Evolutionary conservation across 495 filamentous ascomycete species (phyloP).

Genomic region (Aspergillus nanangensis): DNA sequence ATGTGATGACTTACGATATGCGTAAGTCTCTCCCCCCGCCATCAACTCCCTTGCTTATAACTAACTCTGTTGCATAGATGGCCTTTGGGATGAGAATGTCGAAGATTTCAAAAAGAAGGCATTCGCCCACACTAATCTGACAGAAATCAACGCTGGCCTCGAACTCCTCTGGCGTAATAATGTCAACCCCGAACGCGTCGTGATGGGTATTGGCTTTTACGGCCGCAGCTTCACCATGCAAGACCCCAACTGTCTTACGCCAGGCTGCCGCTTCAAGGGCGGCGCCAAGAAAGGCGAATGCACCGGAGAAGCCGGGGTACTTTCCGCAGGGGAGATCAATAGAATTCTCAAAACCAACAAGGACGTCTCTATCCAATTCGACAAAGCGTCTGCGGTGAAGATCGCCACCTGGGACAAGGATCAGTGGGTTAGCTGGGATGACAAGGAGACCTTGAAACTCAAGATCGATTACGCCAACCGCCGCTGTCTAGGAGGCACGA

Average conservation of each 20-base stretch:
- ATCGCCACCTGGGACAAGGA: constrained; percentile 32
- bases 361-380: neutral
- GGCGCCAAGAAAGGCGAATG: constrained; percentile 27
- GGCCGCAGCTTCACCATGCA: constrained; percentile 33
- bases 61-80: no score
- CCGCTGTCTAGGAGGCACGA: constrained; percentile 19
- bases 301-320: constrained; percentile 19
- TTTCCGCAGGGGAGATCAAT: constrained; percentile 18
- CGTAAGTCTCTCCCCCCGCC: no score
- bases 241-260: constrained; percentile 27
- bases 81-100: constrained; percentile 21
- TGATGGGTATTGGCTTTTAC: constrained; percentile 42
- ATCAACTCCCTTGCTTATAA: no score
- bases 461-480: constrained; percentile 39
- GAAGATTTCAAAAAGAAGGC: constrained; percentile 15
- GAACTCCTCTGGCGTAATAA: constrained; percentile 38
- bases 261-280: constrained; percentile 21
- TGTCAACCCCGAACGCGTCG: constrained; percentile 26
- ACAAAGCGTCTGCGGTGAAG: constrained; percentile 24
- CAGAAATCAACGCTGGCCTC: constrained; percentile 30
- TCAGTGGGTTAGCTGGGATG: constrained; percentile 49
- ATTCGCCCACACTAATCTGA: constrained; percentile 33
- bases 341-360: constrained; percentile 3
- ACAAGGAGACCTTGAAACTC: constrained; percentile 31
- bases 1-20: constrained; percentile 48